Base-by-base conservation (phyloP, 352 stramenopile genomes). In the Phytophthora fragariaefolia region DNA sequence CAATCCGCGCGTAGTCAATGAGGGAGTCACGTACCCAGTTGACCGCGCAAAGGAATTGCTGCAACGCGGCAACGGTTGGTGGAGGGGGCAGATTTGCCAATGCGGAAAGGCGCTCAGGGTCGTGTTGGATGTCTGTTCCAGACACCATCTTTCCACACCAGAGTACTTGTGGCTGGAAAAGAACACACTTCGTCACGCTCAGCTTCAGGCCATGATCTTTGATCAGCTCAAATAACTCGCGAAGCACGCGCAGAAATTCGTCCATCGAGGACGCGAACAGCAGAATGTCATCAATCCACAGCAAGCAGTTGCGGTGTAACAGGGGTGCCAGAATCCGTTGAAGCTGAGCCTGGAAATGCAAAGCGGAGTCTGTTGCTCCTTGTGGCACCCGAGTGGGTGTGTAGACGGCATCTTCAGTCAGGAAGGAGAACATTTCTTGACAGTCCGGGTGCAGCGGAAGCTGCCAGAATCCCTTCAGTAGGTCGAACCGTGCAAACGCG, bases 61-160 rank as follows among this genome's bases (percentile, higher is more conserved):
- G 55, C 18, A 77, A 36, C 6, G 69, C 58, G 1, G 42, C 57
- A 15, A 50, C 54, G 1, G 20, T 65, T 15, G 23, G 51, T 23
- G 58, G 43, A 10, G 45, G 5, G 0, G n/a, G 26, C 32, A 71
- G 26, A 32, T n/a, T 20, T 34, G 36, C 18, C 10, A 66, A 10
- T 34, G 32, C 18, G 1, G 26, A 26, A 8, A 7, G 30, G 30
- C 30, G 30, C 30, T 36, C 30, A 36, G 30, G 30, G 30, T 36
- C 7, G 30, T 36, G 30, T 12, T 36, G 30, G 30, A 5, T 36
- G 6, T 36, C 30, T 36, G 30, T 13, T 36, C 42, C 58, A 22
- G 30, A 42, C 18, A 76, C 45, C 6, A 69, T 51, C 18, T 66
- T 51, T 3, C 68, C 63, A 58, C 69, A 74, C 69, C 63, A 77